Evolutionary conservation across 192 early-diverging fungal species (phyloP).

Genomic region (Backusella mclennaniae): DNA sequence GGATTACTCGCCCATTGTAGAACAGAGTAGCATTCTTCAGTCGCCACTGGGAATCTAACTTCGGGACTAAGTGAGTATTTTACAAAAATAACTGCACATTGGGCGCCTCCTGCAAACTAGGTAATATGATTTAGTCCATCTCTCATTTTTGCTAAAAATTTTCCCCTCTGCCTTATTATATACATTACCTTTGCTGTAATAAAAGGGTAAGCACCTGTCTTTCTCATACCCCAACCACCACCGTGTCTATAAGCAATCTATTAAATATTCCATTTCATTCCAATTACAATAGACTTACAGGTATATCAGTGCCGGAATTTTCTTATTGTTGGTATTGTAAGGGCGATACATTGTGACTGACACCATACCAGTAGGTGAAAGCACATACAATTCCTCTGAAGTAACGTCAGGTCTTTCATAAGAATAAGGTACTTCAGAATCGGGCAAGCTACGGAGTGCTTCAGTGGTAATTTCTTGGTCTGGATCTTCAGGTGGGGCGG

Average conservation of each 20-base stretch:
- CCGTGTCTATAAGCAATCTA: background rate
- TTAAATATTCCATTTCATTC: background rate
- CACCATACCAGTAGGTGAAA: background rate
- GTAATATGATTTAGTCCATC: background rate
- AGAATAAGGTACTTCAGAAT: background rate
- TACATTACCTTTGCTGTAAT: background rate
- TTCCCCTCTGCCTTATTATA: background rate
- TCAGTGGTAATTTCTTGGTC: background rate
- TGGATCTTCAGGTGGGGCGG: background rate
- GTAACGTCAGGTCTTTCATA: background rate
- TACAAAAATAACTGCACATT: slow-evolving; percentile 19
- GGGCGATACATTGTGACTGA: background rate
- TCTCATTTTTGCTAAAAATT: background rate
- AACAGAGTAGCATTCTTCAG: slow-evolving; percentile 17
- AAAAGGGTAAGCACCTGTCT: background rate
- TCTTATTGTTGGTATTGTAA: background rate
- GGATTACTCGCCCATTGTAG: slow-evolving; percentile 11
- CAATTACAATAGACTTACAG: background rate
- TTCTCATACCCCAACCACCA: background rate
- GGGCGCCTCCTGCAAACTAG: slow-evolving; percentile 2
- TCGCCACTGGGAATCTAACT: slow-evolving; percentile 11
- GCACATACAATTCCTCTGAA: background rate
- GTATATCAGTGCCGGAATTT: background rate
- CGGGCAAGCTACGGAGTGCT: background rate
- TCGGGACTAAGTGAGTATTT: slow-evolving; percentile 23